Conservation (phyloP, 208 protist species). For the Crithidia sp. region DNA sequence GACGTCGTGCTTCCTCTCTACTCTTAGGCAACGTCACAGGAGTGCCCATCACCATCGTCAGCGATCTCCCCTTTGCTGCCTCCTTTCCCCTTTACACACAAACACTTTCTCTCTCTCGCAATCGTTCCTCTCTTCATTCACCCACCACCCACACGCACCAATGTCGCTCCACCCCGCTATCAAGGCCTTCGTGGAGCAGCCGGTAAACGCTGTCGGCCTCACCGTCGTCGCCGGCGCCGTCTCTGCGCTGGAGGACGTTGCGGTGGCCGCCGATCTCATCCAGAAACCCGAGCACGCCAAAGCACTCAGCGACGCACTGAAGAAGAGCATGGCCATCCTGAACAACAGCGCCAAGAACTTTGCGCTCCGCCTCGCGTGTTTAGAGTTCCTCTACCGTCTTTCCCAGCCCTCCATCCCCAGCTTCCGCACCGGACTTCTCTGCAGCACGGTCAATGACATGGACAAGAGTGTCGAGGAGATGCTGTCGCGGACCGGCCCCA, state of each 20-base stretch:
- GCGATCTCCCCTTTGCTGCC: no score
- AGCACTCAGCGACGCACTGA: slow-evolving; percentile 28
- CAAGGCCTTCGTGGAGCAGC: slow-evolving; percentile 62
- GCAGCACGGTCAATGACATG: slow-evolving; percentile 62
- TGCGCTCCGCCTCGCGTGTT: slow-evolving; percentile 51
- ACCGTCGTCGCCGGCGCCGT: slow-evolving; percentile 65
- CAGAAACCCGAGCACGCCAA: slow-evolving; percentile 29
- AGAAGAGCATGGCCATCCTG: slow-evolving; percentile 44
- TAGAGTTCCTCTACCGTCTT: slow-evolving; percentile 82
- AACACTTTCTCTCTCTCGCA: not conserved
- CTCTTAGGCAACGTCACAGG: no score
- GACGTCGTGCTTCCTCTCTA: no score
- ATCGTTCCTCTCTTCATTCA: not conserved
- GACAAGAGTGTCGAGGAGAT: slow-evolving; percentile 81
- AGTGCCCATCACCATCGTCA: no score
- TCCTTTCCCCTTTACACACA: no score
- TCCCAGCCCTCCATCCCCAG: slow-evolving; percentile 58
- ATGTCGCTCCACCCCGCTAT: slow-evolving; percentile 57
- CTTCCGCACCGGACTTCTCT: slow-evolving; percentile 68
- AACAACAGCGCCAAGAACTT: slow-evolving; percentile 75
- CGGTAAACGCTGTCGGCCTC: slow-evolving; percentile 40
- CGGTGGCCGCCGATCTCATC: slow-evolving; percentile 37
- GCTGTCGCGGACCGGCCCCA: slow-evolving; percentile 34
- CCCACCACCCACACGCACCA: no score
- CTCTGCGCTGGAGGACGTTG: slow-evolving; percentile 50